These are phyloP conservation scores for Saccharomycopsis selenospora DNA, from an alignment of 805 yeast species.

Conservation along the genomic window DNA sequence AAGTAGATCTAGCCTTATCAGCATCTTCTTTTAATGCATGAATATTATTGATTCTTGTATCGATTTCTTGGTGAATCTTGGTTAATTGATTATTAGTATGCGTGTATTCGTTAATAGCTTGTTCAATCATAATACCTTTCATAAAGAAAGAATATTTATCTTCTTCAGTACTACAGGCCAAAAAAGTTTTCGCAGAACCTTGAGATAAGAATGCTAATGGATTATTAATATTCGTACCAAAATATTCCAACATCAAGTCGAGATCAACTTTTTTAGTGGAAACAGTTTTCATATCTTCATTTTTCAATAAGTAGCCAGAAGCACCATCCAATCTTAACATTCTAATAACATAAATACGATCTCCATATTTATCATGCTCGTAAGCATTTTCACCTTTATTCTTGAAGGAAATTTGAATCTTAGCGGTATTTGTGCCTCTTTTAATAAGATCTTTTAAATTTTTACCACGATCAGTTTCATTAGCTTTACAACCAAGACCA, in stretches of 20 bases:
- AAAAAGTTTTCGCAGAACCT: constrained; percentile 85
- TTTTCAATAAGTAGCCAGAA: constrained; percentile 46
- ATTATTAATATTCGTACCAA: constrained; percentile 75
- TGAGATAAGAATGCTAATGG: constrained; percentile 92
- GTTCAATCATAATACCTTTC: constrained; percentile 71
- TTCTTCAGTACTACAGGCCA: constrained; percentile 66
- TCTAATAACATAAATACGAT: constrained; percentile 62
- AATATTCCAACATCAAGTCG: constrained; percentile 59
- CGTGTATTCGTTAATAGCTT: constrained; percentile 49
- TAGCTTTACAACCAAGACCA: constrained; percentile 83
- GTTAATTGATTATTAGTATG: constrained; percentile 32
- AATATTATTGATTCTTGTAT: constrained; percentile 34
- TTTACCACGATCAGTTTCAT: constrained; percentile 78
- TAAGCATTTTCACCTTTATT: constrained; percentile 60
- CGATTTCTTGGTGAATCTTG: constrained; percentile 34
- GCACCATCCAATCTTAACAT: constrained; percentile 47
- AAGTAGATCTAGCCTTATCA: constrained; percentile 36
- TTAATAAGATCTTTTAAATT: constrained; percentile 63
- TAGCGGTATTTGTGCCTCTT: constrained; percentile 67
- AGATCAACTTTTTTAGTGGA: constrained; percentile 59
- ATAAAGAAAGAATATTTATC: constrained; percentile 71
- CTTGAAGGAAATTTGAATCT: constrained; percentile 54
- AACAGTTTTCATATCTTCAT: constrained; percentile 43
- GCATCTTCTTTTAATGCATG: constrained; percentile 34
- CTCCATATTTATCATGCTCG: constrained; percentile 60